Evolutionary conservation across 805 yeast species (phyloP), one percentile per base, ranked within the genome.

Genomic region (Zygoascus flipseniorum): DNA sequence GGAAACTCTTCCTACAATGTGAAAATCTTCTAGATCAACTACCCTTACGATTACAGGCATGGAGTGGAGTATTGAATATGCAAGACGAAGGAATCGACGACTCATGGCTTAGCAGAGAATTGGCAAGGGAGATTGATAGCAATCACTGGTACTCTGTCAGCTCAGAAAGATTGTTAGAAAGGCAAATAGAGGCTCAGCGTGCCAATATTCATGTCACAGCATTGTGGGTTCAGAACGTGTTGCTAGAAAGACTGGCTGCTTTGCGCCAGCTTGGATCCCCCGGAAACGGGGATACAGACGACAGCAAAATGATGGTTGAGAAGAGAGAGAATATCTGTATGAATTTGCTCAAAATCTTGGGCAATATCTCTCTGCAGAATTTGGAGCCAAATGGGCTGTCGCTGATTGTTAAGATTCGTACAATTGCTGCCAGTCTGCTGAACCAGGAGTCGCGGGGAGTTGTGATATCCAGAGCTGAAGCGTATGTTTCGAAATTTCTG

Each of bases 371-470:
- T 13, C 31, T 54, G 14, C 48, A 47, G 4, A 54, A 54, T 43
- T 23, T 52, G 43, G 57, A 54, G 52, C 57, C 58, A 6, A 52
- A 55, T 16, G 58, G 58, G 6, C 20, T 52, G 23, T 41, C 50
- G 42, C 8, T 35, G 13, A 53, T 53, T 31, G 19, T 53, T 13
- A 53, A 53, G 20, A 32, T 53, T 6, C 45, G 56, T n/a, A 48
- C 43, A 48, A 53, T 53, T 19, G 52, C 53, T 5, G 32, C 45
- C 13, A 50, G 53, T 5, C 45, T 53, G 19, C 26, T 53, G 39
- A n/a, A 10, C 39, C 39, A 35, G 8, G 39, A 45, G 31, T 48
- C 31, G 16, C 28, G 47, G 23, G 28, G 28, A 26, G 56, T 39
- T 39, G 50, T 50, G 19, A 31, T 46, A 4, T 35, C 43, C 19